These are phyloP conservation scores for Hypoxylon sp. DNA, from an alignment of 2,329 filamentous ascomycete species.

Conservation along the genomic window DNA sequence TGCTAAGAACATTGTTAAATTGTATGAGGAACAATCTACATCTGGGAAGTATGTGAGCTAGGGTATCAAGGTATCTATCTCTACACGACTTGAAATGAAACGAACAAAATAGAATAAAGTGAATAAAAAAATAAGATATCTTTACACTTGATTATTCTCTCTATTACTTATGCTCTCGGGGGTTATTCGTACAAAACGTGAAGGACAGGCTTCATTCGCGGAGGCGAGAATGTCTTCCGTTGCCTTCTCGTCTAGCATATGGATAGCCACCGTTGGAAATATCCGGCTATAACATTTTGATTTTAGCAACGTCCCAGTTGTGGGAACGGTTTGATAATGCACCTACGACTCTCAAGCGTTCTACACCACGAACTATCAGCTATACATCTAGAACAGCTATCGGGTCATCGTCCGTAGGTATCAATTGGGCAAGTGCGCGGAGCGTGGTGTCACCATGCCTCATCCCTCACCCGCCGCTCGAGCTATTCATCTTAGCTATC, in stretches of 20 bases:
- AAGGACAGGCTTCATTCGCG: constrained; percentile 5
- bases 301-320: not conserved
- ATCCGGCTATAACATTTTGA: constrained; percentile 40
- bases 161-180: not conserved
- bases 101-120: constrained; percentile 1
- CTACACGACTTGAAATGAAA: not conserved
- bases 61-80: constrained; percentile 15
- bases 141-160: not conserved
- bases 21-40: constrained; percentile 12
- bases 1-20: constrained; percentile 23
- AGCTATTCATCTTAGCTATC: constrained; percentile 48
- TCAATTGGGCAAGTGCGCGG: constrained; percentile 52
- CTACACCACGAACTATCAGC: constrained; percentile 67
- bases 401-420: constrained; percentile 63
- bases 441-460: constrained; percentile 53
- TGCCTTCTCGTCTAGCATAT: constrained; percentile 52
- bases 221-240: constrained; percentile 49
- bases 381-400: constrained; percentile 67
- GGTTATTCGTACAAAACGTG: not conserved
- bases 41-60: not conserved
- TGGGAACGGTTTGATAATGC: constrained; percentile 55
- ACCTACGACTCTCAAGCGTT: constrained; percentile 69
- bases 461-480: constrained; percentile 48
- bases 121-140: not conserved
- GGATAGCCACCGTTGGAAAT: constrained; percentile 51